Base-by-base conservation (phyloP, 768 basidiomycete species). In the Mycena pura region DNA sequence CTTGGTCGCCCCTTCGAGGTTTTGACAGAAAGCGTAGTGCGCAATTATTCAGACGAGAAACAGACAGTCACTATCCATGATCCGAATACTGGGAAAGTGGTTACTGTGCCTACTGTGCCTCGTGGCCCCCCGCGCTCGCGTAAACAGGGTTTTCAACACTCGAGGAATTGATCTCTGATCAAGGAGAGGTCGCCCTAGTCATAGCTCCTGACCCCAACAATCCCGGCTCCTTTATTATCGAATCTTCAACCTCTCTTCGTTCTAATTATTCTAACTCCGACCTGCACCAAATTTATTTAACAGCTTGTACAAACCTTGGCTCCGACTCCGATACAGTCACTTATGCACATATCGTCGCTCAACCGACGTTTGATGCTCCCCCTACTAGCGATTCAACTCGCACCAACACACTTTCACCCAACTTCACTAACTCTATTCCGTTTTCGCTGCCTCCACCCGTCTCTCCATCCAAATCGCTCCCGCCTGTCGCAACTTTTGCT, bases 1-100 rank as follows among this genome's bases (percentile, higher is more conserved):
- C 25, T 64, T 3, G 63, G 63, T 0, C 38, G 53, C 0, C 63
- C 63, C 7, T 64, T 64, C 41, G 51, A 64, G 29, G 32, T 43
- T 17, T 45, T 64, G 0, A 60, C 46, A 1, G 32, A 60, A 15
- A 52, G 49, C 27, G 39, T 24, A 9, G 25, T 32, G 2, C 21
- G 24, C 17, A 57, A 43, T n/a, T 57, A 31, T 29, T 21, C 32
- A 6, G 43, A 57, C 21, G 51, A 43, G 15, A 22, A 40, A 8
- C 51, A 53, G 36, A 40, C 41, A 2, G 29, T 53, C 19, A 53
- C 51, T 5, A 24, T 64, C 17, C 53, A 25, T 14, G 47, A 60
- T 28, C 59, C 58, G 10, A 60, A 57, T 9, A 43, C 44, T 3
- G 19, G 47, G 9, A 60, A 50, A 17, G 10, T 24, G 1, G 29